Conservation (phyloP, 805 yeast genomes). For the Saccharomycopsis amapae region DNA sequence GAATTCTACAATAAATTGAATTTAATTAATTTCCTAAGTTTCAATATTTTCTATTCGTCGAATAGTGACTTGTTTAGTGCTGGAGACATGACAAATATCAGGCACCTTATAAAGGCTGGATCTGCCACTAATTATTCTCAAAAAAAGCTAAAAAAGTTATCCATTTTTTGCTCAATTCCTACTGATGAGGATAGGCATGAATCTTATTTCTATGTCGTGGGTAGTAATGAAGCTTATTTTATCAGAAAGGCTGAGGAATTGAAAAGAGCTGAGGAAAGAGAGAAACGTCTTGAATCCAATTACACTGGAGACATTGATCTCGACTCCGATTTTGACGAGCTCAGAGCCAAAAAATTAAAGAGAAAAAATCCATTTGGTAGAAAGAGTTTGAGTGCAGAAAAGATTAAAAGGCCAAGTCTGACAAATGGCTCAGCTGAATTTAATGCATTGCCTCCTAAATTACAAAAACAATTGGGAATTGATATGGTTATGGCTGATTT, state of each 20-base stretch:
- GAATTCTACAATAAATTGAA: conserved; percentile 19
- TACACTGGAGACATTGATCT: too few relatives aligned
- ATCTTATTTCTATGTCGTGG: conserved; percentile 12
- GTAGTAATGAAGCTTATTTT: conserved; percentile 1
- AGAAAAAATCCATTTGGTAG: too few relatives aligned
- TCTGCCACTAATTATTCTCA: conserved; percentile 1
- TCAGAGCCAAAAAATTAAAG: background rate
- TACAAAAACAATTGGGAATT: conserved; percentile 14
- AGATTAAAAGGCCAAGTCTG: background rate
- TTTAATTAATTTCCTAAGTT: conserved; percentile 6
- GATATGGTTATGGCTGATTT: conserved; percentile 18
- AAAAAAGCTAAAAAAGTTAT: conserved; percentile 4
- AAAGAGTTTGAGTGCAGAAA: too few relatives aligned
- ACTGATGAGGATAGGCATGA: conserved; percentile 3
- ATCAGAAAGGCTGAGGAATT: background rate
- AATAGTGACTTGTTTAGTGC: background rate
- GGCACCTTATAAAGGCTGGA: background rate
- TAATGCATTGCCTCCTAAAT: conserved; percentile 7
- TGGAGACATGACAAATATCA: conserved; percentile 4
- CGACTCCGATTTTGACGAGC: too few relatives aligned
- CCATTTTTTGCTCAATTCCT: conserved; percentile 4
- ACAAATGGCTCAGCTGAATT: conserved; percentile 19
- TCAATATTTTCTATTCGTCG: background rate
- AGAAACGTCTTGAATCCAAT: too few relatives aligned
- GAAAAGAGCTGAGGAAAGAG: background rate